phyloP scores from a whole-genome alignment of 202 grass and related monocot species.

The Hordeum pubiflorum region DNA sequence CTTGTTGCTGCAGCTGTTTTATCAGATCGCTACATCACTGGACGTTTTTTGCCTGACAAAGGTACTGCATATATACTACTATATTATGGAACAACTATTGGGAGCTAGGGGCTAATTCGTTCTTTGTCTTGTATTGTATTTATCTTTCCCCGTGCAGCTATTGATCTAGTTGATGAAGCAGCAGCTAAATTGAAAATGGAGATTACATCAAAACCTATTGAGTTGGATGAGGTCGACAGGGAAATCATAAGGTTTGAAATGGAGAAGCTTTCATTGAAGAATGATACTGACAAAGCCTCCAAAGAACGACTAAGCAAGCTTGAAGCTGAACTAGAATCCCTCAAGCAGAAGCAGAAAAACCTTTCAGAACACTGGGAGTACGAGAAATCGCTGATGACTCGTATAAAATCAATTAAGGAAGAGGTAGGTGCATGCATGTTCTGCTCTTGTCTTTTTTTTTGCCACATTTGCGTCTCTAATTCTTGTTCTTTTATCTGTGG shows the following conservation, averaged over 20 bases:
- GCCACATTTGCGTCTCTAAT: slow-evolving; percentile 2
- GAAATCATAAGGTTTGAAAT: slow-evolving; percentile 90
- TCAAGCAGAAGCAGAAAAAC: slow-evolving; percentile 73
- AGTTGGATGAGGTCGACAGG: slow-evolving; percentile 88
- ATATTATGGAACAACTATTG: background rate
- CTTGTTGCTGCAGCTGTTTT: slow-evolving; percentile 81
- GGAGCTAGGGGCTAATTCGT: background rate
- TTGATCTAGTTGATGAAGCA: slow-evolving; percentile 95
- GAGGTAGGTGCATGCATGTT: slow-evolving; percentile 48
- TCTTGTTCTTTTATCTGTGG: slow-evolving; percentile 3
- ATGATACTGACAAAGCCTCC: slow-evolving; percentile 82
- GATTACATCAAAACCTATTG: slow-evolving; percentile 92
- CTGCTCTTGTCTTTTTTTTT: slow-evolving; percentile 17
- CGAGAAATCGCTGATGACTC: slow-evolving; percentile 82
- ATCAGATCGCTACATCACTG: slow-evolving; percentile 88
- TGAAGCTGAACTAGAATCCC: slow-evolving; percentile 71
- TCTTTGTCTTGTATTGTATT: slow-evolving; percentile 8
- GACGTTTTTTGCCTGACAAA: slow-evolving; percentile 90
- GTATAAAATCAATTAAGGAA: slow-evolving; percentile 83
- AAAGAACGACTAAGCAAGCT: slow-evolving; percentile 79
- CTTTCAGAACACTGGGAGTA: slow-evolving; percentile 83
- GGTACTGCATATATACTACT: slow-evolving; percentile 29
- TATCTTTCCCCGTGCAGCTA: slow-evolving; percentile 42
- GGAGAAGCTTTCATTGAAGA: slow-evolving; percentile 97
- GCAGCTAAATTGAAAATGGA: slow-evolving; percentile 97